Percentiles rank a stretch among this genome's conserved stretches.
Evolutionary conservation across 345 rosid genomes (phyloP).

Genomic region (Jatropha curcas): DNA sequence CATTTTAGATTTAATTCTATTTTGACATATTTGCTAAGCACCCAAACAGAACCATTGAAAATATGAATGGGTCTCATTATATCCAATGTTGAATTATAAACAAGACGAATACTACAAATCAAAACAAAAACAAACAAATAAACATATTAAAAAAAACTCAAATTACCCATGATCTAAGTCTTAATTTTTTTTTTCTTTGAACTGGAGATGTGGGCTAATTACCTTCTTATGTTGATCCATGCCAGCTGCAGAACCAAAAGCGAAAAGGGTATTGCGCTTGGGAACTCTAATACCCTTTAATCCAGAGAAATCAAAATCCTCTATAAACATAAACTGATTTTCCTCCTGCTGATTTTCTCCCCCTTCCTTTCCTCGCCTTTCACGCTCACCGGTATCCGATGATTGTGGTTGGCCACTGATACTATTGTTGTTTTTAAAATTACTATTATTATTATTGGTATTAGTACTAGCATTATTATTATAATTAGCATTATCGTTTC

Average conservation of each 20-base stretch:
- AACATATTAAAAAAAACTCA: neutral
- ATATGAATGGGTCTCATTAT: neutral
- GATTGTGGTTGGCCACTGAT: conserved; percentile 41
- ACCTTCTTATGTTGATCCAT: conserved; percentile 91
- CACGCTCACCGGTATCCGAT: conserved; percentile 23
- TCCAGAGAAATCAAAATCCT: conserved; percentile 56
- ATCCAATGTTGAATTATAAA: neutral
- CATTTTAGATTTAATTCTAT: neutral
- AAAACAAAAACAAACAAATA: neutral
- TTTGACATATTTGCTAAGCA: neutral
- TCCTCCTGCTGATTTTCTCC: conserved; percentile 27
- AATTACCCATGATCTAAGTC: neutral
- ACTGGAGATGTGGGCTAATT: neutral
- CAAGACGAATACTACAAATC: neutral
- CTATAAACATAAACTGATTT: conserved; percentile 27
- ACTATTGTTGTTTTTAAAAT: too few species aligned
- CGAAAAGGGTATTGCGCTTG: conserved; percentile 41
- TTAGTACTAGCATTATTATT: conserved; percentile 16
- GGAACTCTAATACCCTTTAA: conserved; percentile 56
- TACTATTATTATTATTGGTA: neutral
- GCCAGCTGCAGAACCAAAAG: conserved; percentile 8
- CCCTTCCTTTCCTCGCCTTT: conserved; percentile 26
- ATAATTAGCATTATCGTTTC: neutral
- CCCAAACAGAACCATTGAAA: conserved; percentile 4
- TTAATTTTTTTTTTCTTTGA: too few species aligned